Evolutionary conservation across 2,329 filamentous ascomycete species (phyloP).

Genomic region (Microcyclospora tardicrescens): DNA sequence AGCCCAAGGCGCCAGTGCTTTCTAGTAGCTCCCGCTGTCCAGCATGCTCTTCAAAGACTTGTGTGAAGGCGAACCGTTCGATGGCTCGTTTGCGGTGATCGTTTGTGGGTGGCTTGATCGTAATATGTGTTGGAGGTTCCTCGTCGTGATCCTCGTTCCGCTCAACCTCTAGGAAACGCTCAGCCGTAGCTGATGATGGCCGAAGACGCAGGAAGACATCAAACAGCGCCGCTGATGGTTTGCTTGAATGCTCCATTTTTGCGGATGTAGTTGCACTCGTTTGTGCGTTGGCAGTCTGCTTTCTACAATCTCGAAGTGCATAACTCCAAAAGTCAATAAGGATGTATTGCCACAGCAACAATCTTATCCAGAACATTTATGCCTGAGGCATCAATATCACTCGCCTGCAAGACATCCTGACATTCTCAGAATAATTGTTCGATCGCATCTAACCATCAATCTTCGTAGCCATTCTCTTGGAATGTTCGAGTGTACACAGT

Average conservation of each 20-base stretch:
- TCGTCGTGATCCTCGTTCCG: slow-evolving; percentile 21
- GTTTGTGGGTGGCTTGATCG: slow-evolving; percentile 52
- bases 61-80: slow-evolving; percentile 89
- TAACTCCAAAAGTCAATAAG: slow-evolving; percentile 1
- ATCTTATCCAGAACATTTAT: neutral
- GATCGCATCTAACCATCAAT: too few relatives aligned
- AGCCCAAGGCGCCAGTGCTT: slow-evolving; percentile 57
- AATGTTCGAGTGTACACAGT: slow-evolving; percentile 35
- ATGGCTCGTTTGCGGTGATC: slow-evolving; percentile 75
- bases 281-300: neutral
- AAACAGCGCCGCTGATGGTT: slow-evolving; percentile 47
- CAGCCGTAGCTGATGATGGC: slow-evolving; percentile 30
- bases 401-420: too few relatives aligned
- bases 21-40: slow-evolving; percentile 79
- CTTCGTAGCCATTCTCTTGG: neutral
- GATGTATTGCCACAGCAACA: slow-evolving; percentile 1
- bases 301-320: neutral
- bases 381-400: too few relatives aligned
- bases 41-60: slow-evolving; percentile 78
- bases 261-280: slow-evolving; percentile 1
- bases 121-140: slow-evolving; percentile 36
- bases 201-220: slow-evolving; percentile 79
- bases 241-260: slow-evolving; percentile 1
- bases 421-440: too few relatives aligned
- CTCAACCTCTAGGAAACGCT: slow-evolving; percentile 73